A percentile compares a stretch with the other conserved stretches of the same genome.
phyloP scores from a whole-genome alignment of 805 yeast species.

The Ogataea trehalophila region DNA sequence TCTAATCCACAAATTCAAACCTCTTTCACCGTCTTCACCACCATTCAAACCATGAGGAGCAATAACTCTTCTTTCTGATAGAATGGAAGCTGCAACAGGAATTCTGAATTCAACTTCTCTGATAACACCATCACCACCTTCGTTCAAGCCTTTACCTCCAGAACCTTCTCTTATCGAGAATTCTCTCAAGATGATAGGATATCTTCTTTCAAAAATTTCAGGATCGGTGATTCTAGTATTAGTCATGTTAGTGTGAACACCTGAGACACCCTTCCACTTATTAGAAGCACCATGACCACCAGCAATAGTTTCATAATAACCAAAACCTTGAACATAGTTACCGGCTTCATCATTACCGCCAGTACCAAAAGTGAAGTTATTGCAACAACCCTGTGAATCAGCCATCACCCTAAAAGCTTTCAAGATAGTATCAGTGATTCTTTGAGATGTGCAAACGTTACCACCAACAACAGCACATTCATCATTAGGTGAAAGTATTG shows the following conservation, averaged over 20 bases:
- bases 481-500: constrained; percentile 66
- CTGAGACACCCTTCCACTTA: constrained; percentile 80
- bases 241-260: constrained; percentile 93
- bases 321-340: constrained; percentile 61
- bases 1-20: constrained; percentile 53
- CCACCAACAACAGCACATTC: constrained; percentile 96
- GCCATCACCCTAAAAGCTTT: constrained; percentile 88
- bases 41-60: constrained; percentile 88
- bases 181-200: constrained; percentile 74
- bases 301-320: constrained; percentile 91
- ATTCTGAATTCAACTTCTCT: constrained; percentile 79
- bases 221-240: constrained; percentile 91
- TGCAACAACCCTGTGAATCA: constrained; percentile 94
- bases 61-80: constrained; percentile 78
- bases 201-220: constrained; percentile 82
- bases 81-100: constrained; percentile 70
- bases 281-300: constrained; percentile 93
- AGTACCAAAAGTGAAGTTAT: constrained; percentile 87
- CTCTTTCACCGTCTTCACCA: constrained; percentile 72
- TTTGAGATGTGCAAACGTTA: constrained; percentile 90
- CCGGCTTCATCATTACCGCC: constrained; percentile 55
- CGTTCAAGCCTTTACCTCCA: constrained; percentile 72
- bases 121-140: constrained; percentile 83
- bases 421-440: constrained; percentile 84
- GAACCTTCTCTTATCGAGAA: constrained; percentile 67